phyloP scores from a whole-genome alignment of 2,329 filamentous ascomycete species.

The Cytospora chrysosperma region DNA sequence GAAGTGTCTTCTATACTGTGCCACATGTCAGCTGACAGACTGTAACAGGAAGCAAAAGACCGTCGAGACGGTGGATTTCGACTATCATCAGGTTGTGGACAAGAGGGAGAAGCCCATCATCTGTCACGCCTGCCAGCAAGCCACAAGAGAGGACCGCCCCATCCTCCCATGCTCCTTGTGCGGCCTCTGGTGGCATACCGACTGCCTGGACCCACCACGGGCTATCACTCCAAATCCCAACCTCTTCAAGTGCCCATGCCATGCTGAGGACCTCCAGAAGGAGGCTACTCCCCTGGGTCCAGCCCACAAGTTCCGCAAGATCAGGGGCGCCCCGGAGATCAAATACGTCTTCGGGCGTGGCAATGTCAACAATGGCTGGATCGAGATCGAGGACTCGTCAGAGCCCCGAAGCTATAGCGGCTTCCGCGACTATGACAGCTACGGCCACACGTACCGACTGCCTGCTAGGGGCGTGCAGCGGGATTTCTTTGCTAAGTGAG shows the following conservation, averaged over 20 bases:
- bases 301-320: constrained; percentile 60
- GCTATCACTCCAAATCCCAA: constrained; percentile 73
- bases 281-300: constrained; percentile 57
- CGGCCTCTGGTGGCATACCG: constrained; percentile 81
- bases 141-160: constrained; percentile 61
- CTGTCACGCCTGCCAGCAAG: constrained; percentile 72
- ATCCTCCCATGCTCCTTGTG: constrained; percentile 89
- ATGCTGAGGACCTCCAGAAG: constrained; percentile 70
- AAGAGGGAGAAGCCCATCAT: constrained; percentile 72
- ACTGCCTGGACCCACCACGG: constrained; percentile 84
- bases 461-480: constrained; percentile 12
- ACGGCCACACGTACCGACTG: constrained; percentile 11
- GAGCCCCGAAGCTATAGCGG: constrained; percentile 44
- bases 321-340: constrained; percentile 55
- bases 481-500: constrained; percentile 23
- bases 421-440: constrained; percentile 16
- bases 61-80: constrained; percentile 63
- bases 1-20: neutral
- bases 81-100: constrained; percentile 69
- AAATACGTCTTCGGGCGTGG: constrained; percentile 60
- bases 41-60: constrained; percentile 50
- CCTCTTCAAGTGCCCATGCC: constrained; percentile 86
- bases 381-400: constrained; percentile 61
- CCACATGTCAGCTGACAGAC: constrained; percentile 32
- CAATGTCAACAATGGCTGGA: constrained; percentile 67